Evolutionary conservation across 2,329 filamentous ascomycete species (phyloP).

Genomic region (Monilinia fructigena): DNA sequence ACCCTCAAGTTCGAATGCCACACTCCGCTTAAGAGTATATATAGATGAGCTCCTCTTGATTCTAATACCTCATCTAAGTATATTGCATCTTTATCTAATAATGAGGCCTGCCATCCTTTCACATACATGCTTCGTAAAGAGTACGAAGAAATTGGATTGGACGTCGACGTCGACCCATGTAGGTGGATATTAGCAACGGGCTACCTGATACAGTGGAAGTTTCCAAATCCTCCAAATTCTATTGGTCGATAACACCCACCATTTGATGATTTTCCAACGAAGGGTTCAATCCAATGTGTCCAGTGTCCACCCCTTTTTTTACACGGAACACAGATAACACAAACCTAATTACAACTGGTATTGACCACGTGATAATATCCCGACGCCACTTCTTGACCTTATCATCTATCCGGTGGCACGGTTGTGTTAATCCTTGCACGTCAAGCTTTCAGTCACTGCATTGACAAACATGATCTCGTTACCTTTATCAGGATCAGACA

Average conservation of each 20-base stretch:
- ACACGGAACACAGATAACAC: background rate
- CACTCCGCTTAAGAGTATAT: background rate
- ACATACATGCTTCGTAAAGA: too few species aligned
- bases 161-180: too few species aligned
- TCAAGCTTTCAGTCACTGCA: conserved; percentile 5
- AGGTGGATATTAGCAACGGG: too few species aligned
- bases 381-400: conserved; percentile 7
- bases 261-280: too few species aligned
- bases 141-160: too few species aligned
- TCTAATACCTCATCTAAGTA: too few species aligned
- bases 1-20: background rate
- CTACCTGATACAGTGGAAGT: too few species aligned
- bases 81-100: background rate
- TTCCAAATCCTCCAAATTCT: too few species aligned
- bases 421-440: background rate
- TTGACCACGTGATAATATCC: background rate
- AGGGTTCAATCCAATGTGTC: background rate
- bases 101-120: too few species aligned
- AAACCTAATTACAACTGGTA: background rate
- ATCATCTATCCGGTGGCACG: conserved; percentile 1
- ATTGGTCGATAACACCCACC: too few species aligned
- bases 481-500: background rate
- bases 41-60: background rate
- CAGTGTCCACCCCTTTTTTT: background rate
- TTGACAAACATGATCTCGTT: conserved; percentile 16